These are phyloP conservation scores for Rosa hybrid DNA, from an alignment of 331 rosid genomes.

Conservation along the genomic window DNA sequence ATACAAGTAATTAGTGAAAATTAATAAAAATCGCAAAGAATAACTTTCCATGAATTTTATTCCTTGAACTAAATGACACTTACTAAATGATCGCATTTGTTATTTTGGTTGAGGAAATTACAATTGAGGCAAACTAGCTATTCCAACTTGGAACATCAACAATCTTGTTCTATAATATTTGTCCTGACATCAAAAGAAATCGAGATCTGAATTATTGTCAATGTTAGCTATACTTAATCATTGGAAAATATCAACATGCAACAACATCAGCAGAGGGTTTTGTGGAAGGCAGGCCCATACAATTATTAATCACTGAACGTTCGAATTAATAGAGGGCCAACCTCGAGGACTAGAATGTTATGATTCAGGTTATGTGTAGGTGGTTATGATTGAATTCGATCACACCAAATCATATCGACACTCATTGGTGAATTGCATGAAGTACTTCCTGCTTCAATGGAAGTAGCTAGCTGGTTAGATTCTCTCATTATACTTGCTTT, in stretches of 20 bases:
- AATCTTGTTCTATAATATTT: background rate
- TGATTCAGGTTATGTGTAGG: background rate
- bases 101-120: no score
- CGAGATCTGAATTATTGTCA: background rate
- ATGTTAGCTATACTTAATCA: conserved; percentile 21
- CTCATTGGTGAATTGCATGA: conserved; percentile 21
- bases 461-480: background rate
- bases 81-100: no score
- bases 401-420: conserved; percentile 11
- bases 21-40: no score
- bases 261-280: background rate
- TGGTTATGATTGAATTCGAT: conserved; percentile 7
- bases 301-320: conserved; percentile 14
- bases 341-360: conserved; percentile 4
- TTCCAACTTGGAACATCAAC: background rate
- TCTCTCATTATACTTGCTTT: background rate
- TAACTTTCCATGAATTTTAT: no score
- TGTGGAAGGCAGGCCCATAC: conserved; percentile 32
- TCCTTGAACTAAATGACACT: no score
- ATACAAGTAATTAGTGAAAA: no score
- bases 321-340: conserved; percentile 29
- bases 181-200: background rate
- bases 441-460: background rate
- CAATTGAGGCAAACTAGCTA: no score
- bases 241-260: conserved; percentile 33